Base-by-base conservation (phyloP, 2,329 filamentous ascomycete genomes). In the Lasiodiplodia sp. region DNA sequence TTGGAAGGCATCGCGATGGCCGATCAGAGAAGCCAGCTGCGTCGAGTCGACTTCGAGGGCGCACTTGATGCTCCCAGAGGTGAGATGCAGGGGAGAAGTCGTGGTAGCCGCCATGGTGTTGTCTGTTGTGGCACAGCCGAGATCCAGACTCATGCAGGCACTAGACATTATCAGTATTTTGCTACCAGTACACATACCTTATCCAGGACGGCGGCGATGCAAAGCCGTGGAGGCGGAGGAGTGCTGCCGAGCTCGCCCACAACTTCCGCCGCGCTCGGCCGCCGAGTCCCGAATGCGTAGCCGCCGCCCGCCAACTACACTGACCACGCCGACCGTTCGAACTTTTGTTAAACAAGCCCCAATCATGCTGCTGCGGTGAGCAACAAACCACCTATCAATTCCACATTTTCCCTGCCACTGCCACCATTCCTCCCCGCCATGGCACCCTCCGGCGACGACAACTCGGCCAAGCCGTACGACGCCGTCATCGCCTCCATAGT, bases 391-490 rank as follows among this genome's bases (percentile, higher is more conserved):
- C 14, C 44, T 47, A n/a, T 14, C 44, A n/a, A 2, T 8, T 14
- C 2, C 44, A 3, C 49, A 21, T 52, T n/a, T 52, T 11, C 52
- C 10, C 52, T 18, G 28, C 16, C 23, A 11, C 11, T 28, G 2
- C 10, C 37, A 38, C 37, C 37, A 38, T 14, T 11, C 25, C 8
- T 37, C 53, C 53, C 8, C 31, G 28, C 28, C 31, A 58, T 58
- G 55, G 55, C 55, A 3, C 55, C 55, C 18, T 5, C 55, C 34
- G 55, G 55, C 34, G 55, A 58, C n/a, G 34, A 40, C 58, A 52
- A 63, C 58, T 34, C 34, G 34, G 38, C 23, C 8, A 12, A 31
- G 10, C 10, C 11, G 25, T 63, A 63, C 40, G 58, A 63, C 40
- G 5, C 2, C 6, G 7, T 52, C 58, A 63, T 63, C 34, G 2